Percentiles rank a stretch among this genome's conserved stretches.
Conservation (phyloP, 768 basidiomycete species). For the Brasilioporus rufonigricans region DNA sequence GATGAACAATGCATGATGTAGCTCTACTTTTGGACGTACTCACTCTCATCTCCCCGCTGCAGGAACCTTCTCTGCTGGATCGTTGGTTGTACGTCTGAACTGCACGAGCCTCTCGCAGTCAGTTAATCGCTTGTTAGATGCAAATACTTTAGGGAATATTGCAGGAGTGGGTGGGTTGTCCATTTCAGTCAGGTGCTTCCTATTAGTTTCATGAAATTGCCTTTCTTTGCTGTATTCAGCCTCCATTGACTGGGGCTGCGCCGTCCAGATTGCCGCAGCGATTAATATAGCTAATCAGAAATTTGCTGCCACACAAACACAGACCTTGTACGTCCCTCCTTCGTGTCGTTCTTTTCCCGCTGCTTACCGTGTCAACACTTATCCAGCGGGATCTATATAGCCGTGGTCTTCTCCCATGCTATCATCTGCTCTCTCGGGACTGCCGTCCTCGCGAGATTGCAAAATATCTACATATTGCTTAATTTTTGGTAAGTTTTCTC, state of each 20-base stretch:
- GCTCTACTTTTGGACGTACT: slow-evolving; percentile 70
- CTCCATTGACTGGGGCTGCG: slow-evolving; percentile 47
- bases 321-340: slow-evolving; percentile 42
- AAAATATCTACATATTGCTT: slow-evolving; percentile 66
- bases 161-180: too few relatives aligned
- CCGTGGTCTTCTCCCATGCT: slow-evolving; percentile 59
- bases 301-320: slow-evolving; percentile 30
- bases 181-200: too few relatives aligned
- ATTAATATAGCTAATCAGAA: too few relatives aligned
- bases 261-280: too few relatives aligned
- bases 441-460: slow-evolving; percentile 60
- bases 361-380: not conserved
- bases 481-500: slow-evolving; percentile 57
- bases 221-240: slow-evolving; percentile 43
- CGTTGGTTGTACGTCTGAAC: slow-evolving; percentile 54
- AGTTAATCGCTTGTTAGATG: too few relatives aligned
- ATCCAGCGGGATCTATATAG: slow-evolving; percentile 61
- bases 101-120: not conserved
- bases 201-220: slow-evolving; percentile 43
- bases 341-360: not conserved
- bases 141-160: too few relatives aligned
- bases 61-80: slow-evolving; percentile 65
- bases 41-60: slow-evolving; percentile 52
- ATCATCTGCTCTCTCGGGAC: slow-evolving; percentile 68
- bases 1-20: slow-evolving; percentile 16